Base-by-base conservation (phyloP, 345 rosid species). In the Heritiera fomes region DNA sequence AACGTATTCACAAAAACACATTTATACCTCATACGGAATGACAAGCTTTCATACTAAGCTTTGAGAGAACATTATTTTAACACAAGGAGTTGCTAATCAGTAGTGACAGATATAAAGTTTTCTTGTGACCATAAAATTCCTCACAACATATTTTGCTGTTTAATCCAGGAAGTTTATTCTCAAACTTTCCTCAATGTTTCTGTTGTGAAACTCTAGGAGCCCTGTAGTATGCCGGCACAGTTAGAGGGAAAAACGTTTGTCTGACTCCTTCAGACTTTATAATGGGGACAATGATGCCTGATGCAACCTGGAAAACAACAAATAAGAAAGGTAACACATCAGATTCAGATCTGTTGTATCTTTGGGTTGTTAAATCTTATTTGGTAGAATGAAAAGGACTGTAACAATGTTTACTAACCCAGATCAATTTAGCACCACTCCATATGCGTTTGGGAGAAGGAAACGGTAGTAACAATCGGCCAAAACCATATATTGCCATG, bases 381-480 rank as follows among this genome's bases (percentile, higher is more conserved):
- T 60, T 40, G 46, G 46, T 7, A 38, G 38, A 64, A 5, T 5
- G 8, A n/a, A 56, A 7, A 56, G 2, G 11, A 61, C 14, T 45
- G 23, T 2, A 47, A 59, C 63, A 59, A 15, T 47, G n/a, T 49
- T 49, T 49, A 53, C 84, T 7, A 52, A 87, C 88, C 80, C 65
- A 76, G 66, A 85, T 82, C 8, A 85, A 49, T 73, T 79, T 78
- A 56, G 80, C 77, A 18, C 81, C 87, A n/a, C 40, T 82, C 80
- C 73, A 82, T 18, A 85, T 3, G 50, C 84, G 85, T 80, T 80
- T 80, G 3, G 79, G 77, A 3, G 86, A 80, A 67, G 86, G 88
- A 77, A 81, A 83, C 8, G 81, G 88, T 56, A 81, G 75, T 58
- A 87, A 41, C 20, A 87, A 6, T 7, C 85, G 78, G 32, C 73